A percentile compares a stretch with the other conserved stretches of the same genome.
phyloP scores from a whole-genome alignment of 75 land plant genomes.

The Pinus tabuliformis region DNA sequence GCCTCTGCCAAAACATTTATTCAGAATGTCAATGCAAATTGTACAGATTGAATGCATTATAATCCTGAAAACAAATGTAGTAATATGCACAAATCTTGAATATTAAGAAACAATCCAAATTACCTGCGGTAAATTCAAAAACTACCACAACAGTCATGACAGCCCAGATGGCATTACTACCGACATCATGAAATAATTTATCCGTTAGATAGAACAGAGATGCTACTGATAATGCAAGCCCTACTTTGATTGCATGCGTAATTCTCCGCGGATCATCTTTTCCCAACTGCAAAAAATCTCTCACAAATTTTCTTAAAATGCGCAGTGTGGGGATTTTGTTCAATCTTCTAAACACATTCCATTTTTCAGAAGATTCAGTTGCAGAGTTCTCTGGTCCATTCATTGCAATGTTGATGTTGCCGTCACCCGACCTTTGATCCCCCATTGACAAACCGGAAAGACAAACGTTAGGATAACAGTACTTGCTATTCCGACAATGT shows the following conservation, averaged over 20 bases:
- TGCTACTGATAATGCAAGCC: constrained; percentile 45
- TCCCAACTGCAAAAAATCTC: not conserved
- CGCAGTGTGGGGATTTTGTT: not conserved
- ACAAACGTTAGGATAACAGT: too few species aligned
- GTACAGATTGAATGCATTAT: too few species aligned
- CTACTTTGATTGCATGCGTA: constrained; percentile 54
- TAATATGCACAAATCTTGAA: too few species aligned
- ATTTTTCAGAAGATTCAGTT: not conserved
- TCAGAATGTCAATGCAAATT: too few species aligned
- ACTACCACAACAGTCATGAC: too few species aligned
- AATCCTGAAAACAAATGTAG: too few species aligned
- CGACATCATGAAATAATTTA: too few species aligned
- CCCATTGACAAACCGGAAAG: not conserved
- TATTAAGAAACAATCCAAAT: too few species aligned
- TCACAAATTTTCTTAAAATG: not conserved
- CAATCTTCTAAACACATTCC: not conserved
- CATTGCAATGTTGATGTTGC: not conserved
- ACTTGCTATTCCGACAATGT: too few species aligned
- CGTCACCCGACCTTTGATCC: not conserved
- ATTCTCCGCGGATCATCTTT: constrained; percentile 27
- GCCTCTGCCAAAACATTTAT: too few species aligned
- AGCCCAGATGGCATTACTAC: too few species aligned
- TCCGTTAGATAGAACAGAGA: constrained; percentile 44
- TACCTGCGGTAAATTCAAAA: constrained; percentile 23
- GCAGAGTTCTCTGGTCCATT: not conserved